Conservation (phyloP, 2,329 filamentous ascomycete species). For the Nigrospora sphaerica region DNA sequence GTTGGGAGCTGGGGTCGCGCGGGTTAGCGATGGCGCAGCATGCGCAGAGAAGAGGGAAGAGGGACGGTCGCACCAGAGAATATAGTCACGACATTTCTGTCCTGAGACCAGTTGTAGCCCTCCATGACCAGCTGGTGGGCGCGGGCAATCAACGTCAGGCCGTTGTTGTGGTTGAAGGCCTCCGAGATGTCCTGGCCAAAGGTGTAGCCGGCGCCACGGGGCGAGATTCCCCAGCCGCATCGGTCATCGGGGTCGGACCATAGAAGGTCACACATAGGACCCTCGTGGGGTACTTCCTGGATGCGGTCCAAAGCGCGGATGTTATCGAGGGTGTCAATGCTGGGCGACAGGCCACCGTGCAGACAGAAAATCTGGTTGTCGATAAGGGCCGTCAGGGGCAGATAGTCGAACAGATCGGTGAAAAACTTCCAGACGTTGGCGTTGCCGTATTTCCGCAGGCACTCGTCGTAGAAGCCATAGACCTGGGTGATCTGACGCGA, state of each 20-base stretch:
- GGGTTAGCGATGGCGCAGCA: background rate
- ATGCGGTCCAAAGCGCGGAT: conserved; percentile 93
- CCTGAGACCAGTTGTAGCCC: conserved; percentile 99
- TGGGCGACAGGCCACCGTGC: conserved; percentile 93
- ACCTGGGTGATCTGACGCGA: conserved; percentile 95
- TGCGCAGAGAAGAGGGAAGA: background rate
- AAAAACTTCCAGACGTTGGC: conserved; percentile 97
- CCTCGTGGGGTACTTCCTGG: conserved; percentile 96
- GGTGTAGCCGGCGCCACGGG: conserved; percentile 88
- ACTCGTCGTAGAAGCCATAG: conserved; percentile 98
- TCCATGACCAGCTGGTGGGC: conserved; percentile 99
- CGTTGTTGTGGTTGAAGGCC: conserved; percentile 99
- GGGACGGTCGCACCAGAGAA: conserved; percentile 67
- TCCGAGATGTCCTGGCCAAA: conserved; percentile 97
- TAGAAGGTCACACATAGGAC: conserved; percentile 94
- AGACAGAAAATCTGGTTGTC: conserved; percentile 99
- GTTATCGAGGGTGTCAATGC: conserved; percentile 91
- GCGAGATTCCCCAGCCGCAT: conserved; percentile 93
- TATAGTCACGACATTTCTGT: conserved; percentile 96
- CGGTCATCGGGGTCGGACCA: conserved; percentile 98
- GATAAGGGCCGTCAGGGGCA: conserved; percentile 92
- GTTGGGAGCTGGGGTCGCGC: conserved; percentile 55
- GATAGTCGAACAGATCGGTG: conserved; percentile 97
- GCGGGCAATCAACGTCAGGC: conserved; percentile 87
- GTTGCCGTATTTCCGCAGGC: conserved; percentile 88